A percentile compares a stretch with the other conserved stretches of the same genome.
Evolutionary conservation across 257 asterid genomes (phyloP).

Genomic region (Verbena officinalis): DNA sequence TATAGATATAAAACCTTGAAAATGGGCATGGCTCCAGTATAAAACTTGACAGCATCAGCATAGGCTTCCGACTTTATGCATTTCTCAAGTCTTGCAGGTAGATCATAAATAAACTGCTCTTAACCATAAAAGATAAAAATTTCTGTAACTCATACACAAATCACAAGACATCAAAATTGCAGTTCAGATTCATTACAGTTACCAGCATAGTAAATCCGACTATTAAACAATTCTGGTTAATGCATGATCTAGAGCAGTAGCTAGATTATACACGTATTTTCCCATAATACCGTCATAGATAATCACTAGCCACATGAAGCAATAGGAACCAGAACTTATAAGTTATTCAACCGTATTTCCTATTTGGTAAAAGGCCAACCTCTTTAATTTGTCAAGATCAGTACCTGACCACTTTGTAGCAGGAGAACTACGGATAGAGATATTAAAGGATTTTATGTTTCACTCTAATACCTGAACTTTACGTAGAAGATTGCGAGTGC

Average conservation of each 20-base stretch:
- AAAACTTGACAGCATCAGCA: slow-evolving; percentile 93
- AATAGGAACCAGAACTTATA: slow-evolving; percentile 15
- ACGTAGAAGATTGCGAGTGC: slow-evolving; percentile 90
- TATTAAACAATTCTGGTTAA: background rate
- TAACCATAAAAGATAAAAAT: slow-evolving; percentile 45
- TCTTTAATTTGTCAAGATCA: slow-evolving; percentile 4
- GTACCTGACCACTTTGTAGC: slow-evolving; percentile 10
- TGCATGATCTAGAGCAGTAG: background rate
- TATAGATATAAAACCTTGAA: slow-evolving; percentile 66
- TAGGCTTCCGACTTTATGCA: slow-evolving; percentile 95
- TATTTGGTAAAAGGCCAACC: background rate
- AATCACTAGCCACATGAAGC: slow-evolving; percentile 28
- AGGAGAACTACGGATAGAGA: background rate
- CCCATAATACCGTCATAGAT: slow-evolving; percentile 15
- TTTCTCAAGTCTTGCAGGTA: slow-evolving; percentile 87
- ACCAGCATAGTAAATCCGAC: background rate
- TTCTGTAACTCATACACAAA: slow-evolving; percentile 40
- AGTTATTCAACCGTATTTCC: background rate
- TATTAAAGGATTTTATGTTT: slow-evolving; percentile 21
- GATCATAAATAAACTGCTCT: slow-evolving; percentile 97
- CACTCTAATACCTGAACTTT: slow-evolving; percentile 84
- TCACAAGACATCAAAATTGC: slow-evolving; percentile 27
- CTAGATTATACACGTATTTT: background rate
- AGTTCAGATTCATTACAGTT: background rate
- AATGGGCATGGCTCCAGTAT: slow-evolving; percentile 96